Base-by-base conservation (phyloP, 345 rosid genomes). In the Triadica sebifera region DNA sequence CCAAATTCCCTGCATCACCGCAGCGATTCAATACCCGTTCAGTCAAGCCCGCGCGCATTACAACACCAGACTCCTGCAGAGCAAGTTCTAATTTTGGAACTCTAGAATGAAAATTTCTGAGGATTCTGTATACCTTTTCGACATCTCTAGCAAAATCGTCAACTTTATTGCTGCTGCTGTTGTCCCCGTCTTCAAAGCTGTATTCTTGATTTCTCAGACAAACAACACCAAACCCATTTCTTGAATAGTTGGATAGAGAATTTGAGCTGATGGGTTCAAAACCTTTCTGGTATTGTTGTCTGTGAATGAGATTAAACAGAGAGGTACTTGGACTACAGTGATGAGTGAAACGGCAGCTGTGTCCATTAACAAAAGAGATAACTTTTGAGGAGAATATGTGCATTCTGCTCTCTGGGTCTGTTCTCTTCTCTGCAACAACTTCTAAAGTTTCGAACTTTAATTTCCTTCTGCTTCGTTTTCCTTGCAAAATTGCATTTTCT, bases 1-100 rank as follows among this genome's bases (percentile, higher is more conserved):
- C 99, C 38, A 95, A 78, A 84, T 78, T 91, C 73, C 99, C 97
- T 0, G 93, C 98, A 75, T 93, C 96, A 0, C 99, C 97, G 13
- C 98, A 95, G 15, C 99, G 97, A 80, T 84, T 90, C 74, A 95
- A 57, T 10, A 95, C 97, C 10, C 96, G 91, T 74, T 89, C 97
- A 6, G 91, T 87, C 41, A 95, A 84, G 3, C 98, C 94, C 10
- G 83, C 76, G 34, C 93, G 89, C 77, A 87, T 73, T 34, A 80
- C 79, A 43, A 95, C 77, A 16, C 99, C 97, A 17, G 97, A 93
- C 63, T 90, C 87, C 67, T 86, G 85, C 49, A 93, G 84, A 43
- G 94, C 97, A 67, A 91, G 85, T 75, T 92, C 97, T 64, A 94
- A 63, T 41, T 95, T 93, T 7, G 98, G 90, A 58, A 79, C 81